A percentile compares a stretch with the other conserved stretches of the same genome.
phyloP scores from a whole-genome alignment of 2,329 filamentous ascomycete species.

The Exophiala sp. region DNA sequence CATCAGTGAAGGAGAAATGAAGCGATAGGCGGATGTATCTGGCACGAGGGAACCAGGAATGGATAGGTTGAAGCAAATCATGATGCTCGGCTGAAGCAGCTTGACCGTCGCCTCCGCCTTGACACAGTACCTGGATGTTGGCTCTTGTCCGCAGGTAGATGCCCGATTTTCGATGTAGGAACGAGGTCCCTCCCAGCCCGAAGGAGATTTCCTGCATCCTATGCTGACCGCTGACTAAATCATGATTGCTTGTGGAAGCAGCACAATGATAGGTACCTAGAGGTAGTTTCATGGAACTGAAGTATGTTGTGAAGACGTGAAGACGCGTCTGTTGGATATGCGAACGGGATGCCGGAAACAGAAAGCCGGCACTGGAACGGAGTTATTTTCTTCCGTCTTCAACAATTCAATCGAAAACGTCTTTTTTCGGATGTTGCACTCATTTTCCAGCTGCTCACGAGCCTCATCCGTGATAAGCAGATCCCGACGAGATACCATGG shows the following conservation, averaged over 20 bases:
- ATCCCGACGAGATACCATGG: background rate
- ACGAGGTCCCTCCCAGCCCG: conserved; percentile 8
- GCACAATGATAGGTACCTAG: background rate
- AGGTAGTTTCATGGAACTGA: too few relatives aligned
- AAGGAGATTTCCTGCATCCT: conserved; percentile 8
- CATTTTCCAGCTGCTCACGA: background rate
- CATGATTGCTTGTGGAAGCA: too few relatives aligned
- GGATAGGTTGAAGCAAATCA: conserved; percentile 1
- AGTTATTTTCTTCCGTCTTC: too few relatives aligned
- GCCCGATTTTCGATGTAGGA: conserved; percentile 8
- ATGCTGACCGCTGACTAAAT: too few relatives aligned
- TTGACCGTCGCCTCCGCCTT: conserved; percentile 4
- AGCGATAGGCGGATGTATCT: conserved; percentile 9
- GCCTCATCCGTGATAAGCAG: too few relatives aligned
- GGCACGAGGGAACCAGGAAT: conserved; percentile 16
- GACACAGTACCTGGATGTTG: conserved; percentile 1
- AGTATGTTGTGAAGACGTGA: too few relatives aligned
- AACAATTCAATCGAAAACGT: too few relatives aligned
- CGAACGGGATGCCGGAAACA: too few relatives aligned
- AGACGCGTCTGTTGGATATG: too few relatives aligned
- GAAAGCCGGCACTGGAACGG: background rate
- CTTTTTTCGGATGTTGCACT: background rate
- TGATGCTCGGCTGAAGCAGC: background rate
- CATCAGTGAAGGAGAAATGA: conserved; percentile 9
- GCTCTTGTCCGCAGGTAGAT: conserved; percentile 8